Conservation (phyloP, 768 basidiomycete species). For the Mycena polygramma region DNA sequence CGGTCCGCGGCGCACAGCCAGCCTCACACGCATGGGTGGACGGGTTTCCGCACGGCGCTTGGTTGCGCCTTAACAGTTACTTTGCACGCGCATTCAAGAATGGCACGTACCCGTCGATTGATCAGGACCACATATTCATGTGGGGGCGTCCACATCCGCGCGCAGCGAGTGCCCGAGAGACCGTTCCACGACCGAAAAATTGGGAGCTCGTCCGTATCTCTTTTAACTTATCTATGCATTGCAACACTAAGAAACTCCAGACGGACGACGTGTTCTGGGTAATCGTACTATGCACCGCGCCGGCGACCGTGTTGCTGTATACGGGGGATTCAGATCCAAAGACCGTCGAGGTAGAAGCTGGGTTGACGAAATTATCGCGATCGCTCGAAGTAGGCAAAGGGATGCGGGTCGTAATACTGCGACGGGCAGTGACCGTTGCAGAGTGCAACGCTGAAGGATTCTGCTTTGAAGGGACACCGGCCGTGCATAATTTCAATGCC, state of each 20-base stretch:
- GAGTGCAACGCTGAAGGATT: slow-evolving; percentile 54
- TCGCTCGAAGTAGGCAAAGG: slow-evolving; percentile 41
- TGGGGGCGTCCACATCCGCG: slow-evolving; percentile 66
- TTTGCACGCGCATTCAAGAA: slow-evolving; percentile 49
- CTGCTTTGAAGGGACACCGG: slow-evolving; percentile 52
- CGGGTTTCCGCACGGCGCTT: slow-evolving; percentile 53
- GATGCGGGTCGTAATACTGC: slow-evolving; percentile 32
- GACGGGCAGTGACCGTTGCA: slow-evolving; percentile 49
- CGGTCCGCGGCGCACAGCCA: slow-evolving; percentile 55
- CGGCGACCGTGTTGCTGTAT: slow-evolving; percentile 57
- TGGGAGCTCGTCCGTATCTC: slow-evolving; percentile 55
- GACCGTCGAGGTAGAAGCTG: slow-evolving; percentile 51
- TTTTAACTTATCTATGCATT: background rate
- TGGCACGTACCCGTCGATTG: slow-evolving; percentile 60
- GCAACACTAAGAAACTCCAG: slow-evolving; percentile 45
- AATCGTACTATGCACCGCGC: slow-evolving; percentile 56
- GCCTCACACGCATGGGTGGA: slow-evolving; percentile 55
- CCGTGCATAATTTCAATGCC: slow-evolving; percentile 67
- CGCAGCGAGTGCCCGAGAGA: slow-evolving; percentile 52
- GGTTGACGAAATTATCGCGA: slow-evolving; percentile 60
- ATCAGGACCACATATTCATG: slow-evolving; percentile 59
- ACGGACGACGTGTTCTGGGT: slow-evolving; percentile 64
- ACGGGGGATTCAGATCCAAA: slow-evolving; percentile 46
- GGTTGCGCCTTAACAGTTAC: slow-evolving; percentile 31
- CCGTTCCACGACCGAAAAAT: slow-evolving; percentile 55